phyloP scores from a whole-genome alignment of 2,329 filamentous ascomycete genomes.

The Fusarium sp. region DNA sequence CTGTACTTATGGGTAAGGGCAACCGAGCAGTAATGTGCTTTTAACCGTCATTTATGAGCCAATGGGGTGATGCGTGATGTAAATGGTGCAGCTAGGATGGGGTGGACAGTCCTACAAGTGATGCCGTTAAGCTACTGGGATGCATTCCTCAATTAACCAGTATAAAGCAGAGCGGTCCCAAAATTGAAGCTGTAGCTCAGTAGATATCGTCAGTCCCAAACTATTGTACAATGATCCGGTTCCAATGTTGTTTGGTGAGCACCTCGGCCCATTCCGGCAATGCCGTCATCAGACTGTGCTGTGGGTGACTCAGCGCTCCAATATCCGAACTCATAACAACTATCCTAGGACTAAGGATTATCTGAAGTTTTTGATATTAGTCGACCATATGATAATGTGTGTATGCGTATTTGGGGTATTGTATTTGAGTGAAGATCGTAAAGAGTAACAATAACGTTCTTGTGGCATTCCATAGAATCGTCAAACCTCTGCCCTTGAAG shows the following conservation, averaged over 20 bases:
- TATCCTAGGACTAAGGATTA: background rate
- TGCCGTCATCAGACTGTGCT: conserved; percentile 19
- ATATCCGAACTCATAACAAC: background rate
- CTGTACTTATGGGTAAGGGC: conserved; percentile 45
- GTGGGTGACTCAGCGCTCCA: background rate
- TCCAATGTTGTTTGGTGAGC: background rate
- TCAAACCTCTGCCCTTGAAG: background rate
- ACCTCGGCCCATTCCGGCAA: conserved; percentile 8
- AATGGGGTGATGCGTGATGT: conserved; percentile 8
- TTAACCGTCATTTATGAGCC: conserved; percentile 12
- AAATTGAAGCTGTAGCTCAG: background rate
- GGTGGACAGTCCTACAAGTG: background rate
- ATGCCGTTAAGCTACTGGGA: background rate
- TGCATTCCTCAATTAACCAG: background rate
- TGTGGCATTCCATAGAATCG: background rate
- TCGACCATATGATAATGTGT: background rate
- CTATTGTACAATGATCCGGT: background rate
- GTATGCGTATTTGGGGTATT: background rate
- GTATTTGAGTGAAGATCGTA: too few relatives aligned
- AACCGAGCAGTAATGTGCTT: conserved; percentile 42
- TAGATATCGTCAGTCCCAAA: background rate
- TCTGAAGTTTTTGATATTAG: background rate
- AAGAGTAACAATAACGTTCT: too few relatives aligned
- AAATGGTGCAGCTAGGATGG: background rate
- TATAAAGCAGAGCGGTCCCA: background rate